Percentiles rank a stretch among this genome's conserved stretches.
Conservation (phyloP, 2,329 filamentous ascomycete species). For the Pseudocercospora crystallina region DNA sequence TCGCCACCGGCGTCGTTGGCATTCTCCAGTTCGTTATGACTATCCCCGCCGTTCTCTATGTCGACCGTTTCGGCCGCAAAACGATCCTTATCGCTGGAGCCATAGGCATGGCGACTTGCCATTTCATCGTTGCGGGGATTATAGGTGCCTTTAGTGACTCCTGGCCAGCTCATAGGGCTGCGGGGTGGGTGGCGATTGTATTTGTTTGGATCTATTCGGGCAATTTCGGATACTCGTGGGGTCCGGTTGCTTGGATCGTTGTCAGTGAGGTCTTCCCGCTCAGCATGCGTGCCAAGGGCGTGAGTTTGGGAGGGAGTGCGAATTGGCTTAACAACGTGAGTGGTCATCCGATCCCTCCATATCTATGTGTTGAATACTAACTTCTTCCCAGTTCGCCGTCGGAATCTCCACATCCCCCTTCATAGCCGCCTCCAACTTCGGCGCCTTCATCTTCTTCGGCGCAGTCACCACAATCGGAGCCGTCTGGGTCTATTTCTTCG, state of each 20-base stretch:
- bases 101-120: constrained; percentile 34
- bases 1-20: constrained; percentile 73
- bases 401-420: constrained; percentile 67
- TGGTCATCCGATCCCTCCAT: not conserved
- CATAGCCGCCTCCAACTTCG: constrained; percentile 54
- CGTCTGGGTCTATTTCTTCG: constrained; percentile 56
- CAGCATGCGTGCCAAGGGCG: constrained; percentile 64
- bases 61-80: constrained; percentile 69
- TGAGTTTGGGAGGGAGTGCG: constrained; percentile 65
- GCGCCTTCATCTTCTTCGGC: constrained; percentile 64
- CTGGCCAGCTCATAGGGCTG: constrained; percentile 59
- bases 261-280: constrained; percentile 67
- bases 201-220: constrained; percentile 72
- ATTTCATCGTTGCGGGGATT: constrained; percentile 60
- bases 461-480: constrained; percentile 62
- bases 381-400: constrained; percentile 72
- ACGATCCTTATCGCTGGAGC: constrained; percentile 43
- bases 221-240: constrained; percentile 66
- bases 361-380: constrained; percentile 39
- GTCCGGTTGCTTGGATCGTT: constrained; percentile 71
- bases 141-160: constrained; percentile 69
- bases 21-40: constrained; percentile 66
- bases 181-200: constrained; percentile 69
- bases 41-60: constrained; percentile 69
- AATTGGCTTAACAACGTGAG: constrained; percentile 41